A percentile compares a stretch with the other conserved stretches of the same genome.
Evolutionary conservation across 192 early-diverging fungal species (phyloP).

Genomic region (Cladochytrium replicatum): DNA sequence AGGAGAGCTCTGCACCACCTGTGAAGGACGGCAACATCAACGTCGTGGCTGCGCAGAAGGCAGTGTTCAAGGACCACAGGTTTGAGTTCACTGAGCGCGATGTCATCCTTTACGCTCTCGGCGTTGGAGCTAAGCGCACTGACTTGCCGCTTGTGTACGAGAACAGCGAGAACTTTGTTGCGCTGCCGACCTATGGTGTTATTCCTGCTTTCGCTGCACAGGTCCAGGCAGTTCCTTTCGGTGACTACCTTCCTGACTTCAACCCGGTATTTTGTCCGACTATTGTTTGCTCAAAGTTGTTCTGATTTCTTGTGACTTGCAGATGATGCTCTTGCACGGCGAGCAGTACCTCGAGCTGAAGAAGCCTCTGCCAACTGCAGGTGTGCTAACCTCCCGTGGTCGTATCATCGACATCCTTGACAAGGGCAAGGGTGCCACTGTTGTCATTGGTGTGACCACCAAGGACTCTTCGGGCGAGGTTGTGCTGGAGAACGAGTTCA

Average conservation of each 20-base stretch:
- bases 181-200: conserved; percentile 89
- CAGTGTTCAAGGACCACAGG: conserved; percentile 7
- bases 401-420: conserved; percentile 88
- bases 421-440: conserved; percentile 89
- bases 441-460: conserved; percentile 70
- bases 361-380: conserved; percentile 76
- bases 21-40: conserved; percentile 30
- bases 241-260: conserved; percentile 64
- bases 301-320: neutral
- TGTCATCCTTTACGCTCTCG: conserved; percentile 87
- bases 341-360: conserved; percentile 92
- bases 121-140: conserved; percentile 77
- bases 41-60: conserved; percentile 51
- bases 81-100: conserved; percentile 82
- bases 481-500: conserved; percentile 79
- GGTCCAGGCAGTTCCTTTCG: conserved; percentile 57
- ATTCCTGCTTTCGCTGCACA: conserved; percentile 64
- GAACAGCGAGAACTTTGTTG: conserved; percentile 68
- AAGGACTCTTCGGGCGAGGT: conserved; percentile 63
- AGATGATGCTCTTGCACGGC: conserved; percentile 97
- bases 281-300: conserved; percentile 5
- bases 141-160: conserved; percentile 93
- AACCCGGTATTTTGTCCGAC: conserved; percentile 40
- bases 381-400: conserved; percentile 63
- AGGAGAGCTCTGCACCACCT: conserved; percentile 14